Conservation (phyloP, 2,329 filamentous ascomycete genomes). For the Grosmannia huntii region DNA sequence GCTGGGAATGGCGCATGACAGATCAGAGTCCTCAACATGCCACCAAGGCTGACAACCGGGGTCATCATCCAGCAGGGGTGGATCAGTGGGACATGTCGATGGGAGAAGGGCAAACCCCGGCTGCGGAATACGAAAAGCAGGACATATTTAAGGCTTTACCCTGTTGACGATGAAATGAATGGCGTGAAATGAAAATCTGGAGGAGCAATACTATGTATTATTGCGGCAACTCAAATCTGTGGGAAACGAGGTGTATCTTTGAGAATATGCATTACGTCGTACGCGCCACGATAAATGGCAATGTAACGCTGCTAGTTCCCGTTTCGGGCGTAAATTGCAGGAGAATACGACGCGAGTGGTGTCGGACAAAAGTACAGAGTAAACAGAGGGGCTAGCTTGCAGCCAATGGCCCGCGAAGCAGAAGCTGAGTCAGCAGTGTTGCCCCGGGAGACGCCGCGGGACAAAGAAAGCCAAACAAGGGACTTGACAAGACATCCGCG, state of each 20-base stretch:
- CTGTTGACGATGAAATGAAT: too few relatives aligned
- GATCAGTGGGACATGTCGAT: neutral
- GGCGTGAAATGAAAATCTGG: too few relatives aligned
- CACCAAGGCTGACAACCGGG: neutral
- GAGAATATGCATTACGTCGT: too few relatives aligned
- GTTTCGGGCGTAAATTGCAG: too few relatives aligned
- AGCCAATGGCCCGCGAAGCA: neutral
- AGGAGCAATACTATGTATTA: too few relatives aligned
- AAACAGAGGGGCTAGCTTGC: neutral
- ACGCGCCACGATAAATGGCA: too few relatives aligned
- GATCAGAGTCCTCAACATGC: constrained; percentile 9
- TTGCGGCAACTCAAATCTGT: too few relatives aligned
- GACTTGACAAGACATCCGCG: neutral
- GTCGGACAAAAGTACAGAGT: neutral
- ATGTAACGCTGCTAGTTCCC: too few relatives aligned
- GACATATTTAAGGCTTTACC: too few relatives aligned
- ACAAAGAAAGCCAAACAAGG: neutral
- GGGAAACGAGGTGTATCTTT: too few relatives aligned
- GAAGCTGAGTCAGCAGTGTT: neutral
- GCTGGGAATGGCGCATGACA: constrained; percentile 20
- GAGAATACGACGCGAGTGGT: neutral
- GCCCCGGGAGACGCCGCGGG: neutral
- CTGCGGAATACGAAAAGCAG: too few relatives aligned
- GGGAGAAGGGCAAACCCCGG: too few relatives aligned
- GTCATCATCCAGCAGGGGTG: neutral